phyloP scores from a whole-genome alignment of 2,329 filamentous ascomycete species.

The Microcyclosporella mali region DNA sequence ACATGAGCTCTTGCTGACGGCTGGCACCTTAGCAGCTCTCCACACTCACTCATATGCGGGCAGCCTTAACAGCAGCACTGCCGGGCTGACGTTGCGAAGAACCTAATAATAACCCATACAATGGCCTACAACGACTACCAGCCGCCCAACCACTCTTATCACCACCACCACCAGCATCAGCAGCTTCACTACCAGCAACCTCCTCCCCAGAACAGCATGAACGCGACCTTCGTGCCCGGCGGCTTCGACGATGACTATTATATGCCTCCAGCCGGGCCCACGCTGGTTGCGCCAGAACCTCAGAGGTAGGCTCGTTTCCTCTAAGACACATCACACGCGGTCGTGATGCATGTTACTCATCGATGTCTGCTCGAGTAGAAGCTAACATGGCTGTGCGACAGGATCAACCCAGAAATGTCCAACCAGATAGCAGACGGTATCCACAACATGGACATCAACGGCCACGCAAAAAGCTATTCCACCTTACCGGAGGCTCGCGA shows the following conservation, averaged over 20 bases:
- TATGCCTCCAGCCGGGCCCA: conserved; percentile 50
- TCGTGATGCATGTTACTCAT: no score
- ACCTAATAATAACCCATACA: no score
- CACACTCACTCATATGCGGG: no score
- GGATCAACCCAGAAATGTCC: conserved; percentile 65
- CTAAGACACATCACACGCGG: conserved; percentile 16
- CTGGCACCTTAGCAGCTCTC: no score
- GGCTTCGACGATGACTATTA: conserved; percentile 63
- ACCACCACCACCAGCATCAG: background rate
- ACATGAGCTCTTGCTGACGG: no score
- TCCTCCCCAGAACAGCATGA: conserved; percentile 29
- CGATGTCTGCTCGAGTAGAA: background rate
- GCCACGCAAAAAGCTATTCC: conserved; percentile 13
- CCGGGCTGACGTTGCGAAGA: no score
- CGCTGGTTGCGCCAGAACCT: conserved; percentile 63
- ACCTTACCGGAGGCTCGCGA: conserved; percentile 35
- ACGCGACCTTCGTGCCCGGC: conserved; percentile 63
- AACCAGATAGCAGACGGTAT: conserved; percentile 95
- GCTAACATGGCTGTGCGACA: conserved; percentile 4
- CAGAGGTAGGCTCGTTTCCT: conserved; percentile 49
- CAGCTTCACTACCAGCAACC: conserved; percentile 4
- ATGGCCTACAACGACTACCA: no score
- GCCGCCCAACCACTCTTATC: background rate
- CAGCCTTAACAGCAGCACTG: no score
- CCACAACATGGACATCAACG: conserved; percentile 66